Evolutionary conservation across 371 early-diverging fungal genomes (phyloP), one percentile per base, ranked within the genome.

Genomic region (Circinella minor): DNA sequence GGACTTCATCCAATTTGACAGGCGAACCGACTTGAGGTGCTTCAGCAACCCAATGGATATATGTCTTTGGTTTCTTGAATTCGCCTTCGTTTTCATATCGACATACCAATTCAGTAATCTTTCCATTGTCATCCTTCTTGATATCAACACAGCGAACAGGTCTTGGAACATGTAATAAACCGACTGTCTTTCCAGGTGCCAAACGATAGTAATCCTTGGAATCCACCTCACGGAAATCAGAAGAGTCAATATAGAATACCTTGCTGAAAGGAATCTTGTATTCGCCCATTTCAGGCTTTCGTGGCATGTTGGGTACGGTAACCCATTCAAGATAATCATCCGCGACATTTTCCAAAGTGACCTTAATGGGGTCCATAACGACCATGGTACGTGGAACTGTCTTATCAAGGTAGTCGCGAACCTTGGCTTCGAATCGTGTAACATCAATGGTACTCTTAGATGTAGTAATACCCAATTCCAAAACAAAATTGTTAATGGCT

Each of bases 401-500:
- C 69, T 92, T 92, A 82, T 98, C 96, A 43, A 99, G 84, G 67
- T 96, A 94, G 67, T 96, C 97, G 68, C 99, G 93, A 51, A 98
- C 95, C 78, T 95, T 94, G 77, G 91, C 94, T 74, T 99, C 99
- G 65, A 99, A 86, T 10, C 97, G 92, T 38, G 88, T 89, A n/a
- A 94, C 93, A 64, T 97, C 95, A 68, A 98, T 97, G 18, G 91
- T 91, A 20, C 96, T 88, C 75, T 93, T 88, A 64, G 92, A 79
- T 51, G 94, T 96, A 36, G 99, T 98, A 17, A 99, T 96, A 71
- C 91, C 92, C 49, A 98, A 79, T 70, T 97, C 98, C 60, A 95
- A 91, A 4, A 97, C 98, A 90, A 99, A 99, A 61, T 92, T 93
- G 78, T 99, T 99, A 85, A 99, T 98, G n/a, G 99, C 98, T 76